A percentile compares a stretch with the other conserved stretches of the same genome.
Evolutionary conservation across 129 eudicot genomes (phyloP).

Genomic region (Escallonia herrerae): DNA sequence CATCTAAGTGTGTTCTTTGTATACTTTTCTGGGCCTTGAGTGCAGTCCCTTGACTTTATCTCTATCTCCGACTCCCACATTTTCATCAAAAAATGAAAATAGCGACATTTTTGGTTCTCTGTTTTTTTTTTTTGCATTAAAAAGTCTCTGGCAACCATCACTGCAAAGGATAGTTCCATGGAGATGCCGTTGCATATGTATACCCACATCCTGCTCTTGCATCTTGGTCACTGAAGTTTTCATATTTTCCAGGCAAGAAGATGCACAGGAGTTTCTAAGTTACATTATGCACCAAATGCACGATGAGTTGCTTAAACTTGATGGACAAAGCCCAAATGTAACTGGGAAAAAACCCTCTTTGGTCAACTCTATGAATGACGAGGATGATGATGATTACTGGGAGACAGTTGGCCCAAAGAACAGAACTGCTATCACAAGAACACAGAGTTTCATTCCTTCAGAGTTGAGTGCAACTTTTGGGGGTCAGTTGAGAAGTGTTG

Average conservation of each 20-base stretch:
- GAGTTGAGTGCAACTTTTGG: constrained; percentile 62
- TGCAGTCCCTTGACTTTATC: too few species aligned
- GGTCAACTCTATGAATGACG: constrained; percentile 55
- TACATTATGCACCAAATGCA: constrained; percentile 85
- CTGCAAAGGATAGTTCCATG: too few species aligned
- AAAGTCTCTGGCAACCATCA: too few species aligned
- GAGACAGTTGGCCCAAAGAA: constrained; percentile 73
- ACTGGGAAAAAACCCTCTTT: constrained; percentile 38
- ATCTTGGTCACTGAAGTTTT: too few species aligned
- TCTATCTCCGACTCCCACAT: too few species aligned
- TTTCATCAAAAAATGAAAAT: too few species aligned
- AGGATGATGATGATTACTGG: constrained; percentile 53
- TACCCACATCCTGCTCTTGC: too few species aligned
- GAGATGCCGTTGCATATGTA: too few species aligned
- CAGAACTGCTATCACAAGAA: constrained; percentile 65
- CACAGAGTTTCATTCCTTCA: constrained; percentile 65
- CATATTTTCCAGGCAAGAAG: constrained; percentile 59
- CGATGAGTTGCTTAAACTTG: constrained; percentile 72
- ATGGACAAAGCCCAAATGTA: constrained; percentile 32
- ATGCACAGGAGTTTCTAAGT: constrained; percentile 83
- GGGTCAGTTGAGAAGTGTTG: constrained; percentile 71
- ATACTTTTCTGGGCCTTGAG: too few species aligned
- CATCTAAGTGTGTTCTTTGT: too few species aligned
- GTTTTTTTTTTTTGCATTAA: too few species aligned
- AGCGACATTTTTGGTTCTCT: too few species aligned